A percentile compares a stretch with the other conserved stretches of the same genome.
Conservation (phyloP, 1,284 basidiomycete species). For the Xerocomus nothofagi region DNA sequence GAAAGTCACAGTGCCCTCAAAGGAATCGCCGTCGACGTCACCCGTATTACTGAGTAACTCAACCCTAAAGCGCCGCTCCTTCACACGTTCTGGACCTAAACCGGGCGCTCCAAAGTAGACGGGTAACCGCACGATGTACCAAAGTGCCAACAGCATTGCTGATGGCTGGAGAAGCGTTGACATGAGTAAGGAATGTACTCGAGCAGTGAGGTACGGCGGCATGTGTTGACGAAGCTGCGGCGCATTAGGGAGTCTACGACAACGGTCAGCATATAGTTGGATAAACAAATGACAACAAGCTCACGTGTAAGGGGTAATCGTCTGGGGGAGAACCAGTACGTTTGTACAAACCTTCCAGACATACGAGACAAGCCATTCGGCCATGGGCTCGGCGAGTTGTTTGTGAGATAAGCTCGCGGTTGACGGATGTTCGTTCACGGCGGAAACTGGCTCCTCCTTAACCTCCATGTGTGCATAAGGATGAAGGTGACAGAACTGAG, state of each 20-base stretch:
- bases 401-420: constrained; percentile 60
- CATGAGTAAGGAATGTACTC: constrained; percentile 69
- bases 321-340: constrained; percentile 54
- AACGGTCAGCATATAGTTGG: constrained; percentile 11
- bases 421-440: constrained; percentile 37
- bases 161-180: constrained; percentile 82
- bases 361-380: constrained; percentile 74
- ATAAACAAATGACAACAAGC: constrained; percentile 21
- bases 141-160: constrained; percentile 74
- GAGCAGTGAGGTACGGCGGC: constrained; percentile 50
- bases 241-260: constrained; percentile 35
- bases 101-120: constrained; percentile 56
- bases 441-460: constrained; percentile 17
- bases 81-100: constrained; percentile 48
- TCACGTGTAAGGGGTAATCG: constrained; percentile 49
- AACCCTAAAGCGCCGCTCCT: constrained; percentile 62
- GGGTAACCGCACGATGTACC: constrained; percentile 81
- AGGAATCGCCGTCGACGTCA: constrained; percentile 49
- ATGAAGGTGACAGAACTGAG: constrained; percentile 20
- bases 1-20: constrained; percentile 61
- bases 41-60: constrained; percentile 56
- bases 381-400: constrained; percentile 70
- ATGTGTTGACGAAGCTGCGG: constrained; percentile 41
- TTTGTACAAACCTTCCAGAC: constrained; percentile 79
- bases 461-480: constrained; percentile 13